phyloP scores from a whole-genome alignment of 2,329 filamentous ascomycete genomes.

The Colletotrichum lupini region DNA sequence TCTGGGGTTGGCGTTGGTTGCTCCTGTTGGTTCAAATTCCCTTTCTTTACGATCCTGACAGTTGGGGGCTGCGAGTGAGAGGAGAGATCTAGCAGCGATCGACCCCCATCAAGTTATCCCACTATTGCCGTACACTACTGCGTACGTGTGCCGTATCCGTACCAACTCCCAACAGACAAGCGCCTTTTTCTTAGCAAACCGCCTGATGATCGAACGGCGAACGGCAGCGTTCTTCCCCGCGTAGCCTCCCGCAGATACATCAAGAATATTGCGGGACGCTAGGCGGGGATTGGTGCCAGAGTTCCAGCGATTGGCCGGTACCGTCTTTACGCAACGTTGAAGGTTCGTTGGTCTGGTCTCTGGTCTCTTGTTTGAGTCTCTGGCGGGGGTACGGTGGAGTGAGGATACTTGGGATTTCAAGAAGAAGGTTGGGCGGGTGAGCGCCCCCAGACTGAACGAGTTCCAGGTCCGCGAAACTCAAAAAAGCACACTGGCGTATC shows the following conservation, averaged over 20 bases:
- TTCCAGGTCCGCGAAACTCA: conserved; percentile 11
- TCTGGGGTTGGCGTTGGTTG: conserved; percentile 4
- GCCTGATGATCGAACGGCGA: neutral
- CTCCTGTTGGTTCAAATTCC: conserved; percentile 1
- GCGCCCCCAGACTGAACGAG: conserved; percentile 1
- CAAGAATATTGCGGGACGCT: neutral
- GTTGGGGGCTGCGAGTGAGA: neutral
- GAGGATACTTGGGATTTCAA: neutral
- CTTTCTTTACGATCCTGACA: neutral
- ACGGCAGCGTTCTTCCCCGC: neutral
- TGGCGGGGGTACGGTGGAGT: neutral
- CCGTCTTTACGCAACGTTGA: neutral
- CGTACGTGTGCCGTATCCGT: too few relatives aligned
- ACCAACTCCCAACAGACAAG: neutral
- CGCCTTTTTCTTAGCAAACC: conserved; percentile 5
- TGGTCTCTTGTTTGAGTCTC: too few relatives aligned
- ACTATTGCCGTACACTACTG: too few relatives aligned
- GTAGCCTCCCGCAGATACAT: neutral
- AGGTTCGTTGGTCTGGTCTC: neutral
- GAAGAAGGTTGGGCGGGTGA: neutral
- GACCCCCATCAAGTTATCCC: neutral
- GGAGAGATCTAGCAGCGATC: neutral
- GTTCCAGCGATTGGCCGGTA: conserved; percentile 20
- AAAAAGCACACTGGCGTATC: conserved; percentile 1
- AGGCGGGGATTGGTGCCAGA: neutral